A percentile compares a stretch with the other conserved stretches of the same genome.
Evolutionary conservation across 2,329 filamentous ascomycete species (phyloP).

Genomic region (Rhytidhysteron rufulum): DNA sequence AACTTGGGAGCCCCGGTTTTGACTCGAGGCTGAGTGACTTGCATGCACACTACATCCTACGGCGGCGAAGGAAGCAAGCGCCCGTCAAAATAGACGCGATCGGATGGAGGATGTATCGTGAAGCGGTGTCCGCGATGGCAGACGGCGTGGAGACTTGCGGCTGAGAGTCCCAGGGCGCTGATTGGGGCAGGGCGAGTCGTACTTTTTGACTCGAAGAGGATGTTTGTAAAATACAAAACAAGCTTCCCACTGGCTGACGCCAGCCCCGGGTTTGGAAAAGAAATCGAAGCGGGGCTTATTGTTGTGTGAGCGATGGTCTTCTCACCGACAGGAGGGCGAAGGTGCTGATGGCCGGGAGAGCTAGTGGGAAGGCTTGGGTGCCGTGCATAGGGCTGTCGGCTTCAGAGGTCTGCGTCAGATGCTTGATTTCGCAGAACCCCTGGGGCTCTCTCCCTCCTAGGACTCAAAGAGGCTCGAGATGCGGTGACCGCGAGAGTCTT

Average conservation of each 20-base stretch:
- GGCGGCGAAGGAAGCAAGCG: background rate
- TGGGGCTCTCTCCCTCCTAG: too few species aligned
- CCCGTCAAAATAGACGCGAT: background rate
- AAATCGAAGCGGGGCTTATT: background rate
- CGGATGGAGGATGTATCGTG: background rate
- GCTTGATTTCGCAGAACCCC: conserved; percentile 17
- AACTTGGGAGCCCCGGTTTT: background rate
- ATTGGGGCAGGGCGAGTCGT: conserved; percentile 4
- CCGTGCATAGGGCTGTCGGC: conserved; percentile 24
- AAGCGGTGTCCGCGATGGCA: background rate
- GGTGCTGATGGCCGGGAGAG: conserved; percentile 18
- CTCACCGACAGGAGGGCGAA: conserved; percentile 18
- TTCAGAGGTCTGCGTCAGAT: conserved; percentile 18
- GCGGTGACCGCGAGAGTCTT: too few species aligned
- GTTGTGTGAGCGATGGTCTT: conserved; percentile 4
- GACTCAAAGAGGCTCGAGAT: too few species aligned
- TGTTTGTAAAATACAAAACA: too few species aligned
- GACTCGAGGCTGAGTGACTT: background rate
- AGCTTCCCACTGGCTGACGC: conserved; percentile 14
- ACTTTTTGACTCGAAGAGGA: too few species aligned
- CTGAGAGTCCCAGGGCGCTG: background rate
- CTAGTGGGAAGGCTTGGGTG: conserved; percentile 10
- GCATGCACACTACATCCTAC: background rate
- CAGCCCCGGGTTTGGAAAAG: conserved; percentile 8
- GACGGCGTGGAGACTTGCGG: background rate